Base-by-base conservation (phyloP, 805 yeast species). In the Candida sonorensis region DNA sequence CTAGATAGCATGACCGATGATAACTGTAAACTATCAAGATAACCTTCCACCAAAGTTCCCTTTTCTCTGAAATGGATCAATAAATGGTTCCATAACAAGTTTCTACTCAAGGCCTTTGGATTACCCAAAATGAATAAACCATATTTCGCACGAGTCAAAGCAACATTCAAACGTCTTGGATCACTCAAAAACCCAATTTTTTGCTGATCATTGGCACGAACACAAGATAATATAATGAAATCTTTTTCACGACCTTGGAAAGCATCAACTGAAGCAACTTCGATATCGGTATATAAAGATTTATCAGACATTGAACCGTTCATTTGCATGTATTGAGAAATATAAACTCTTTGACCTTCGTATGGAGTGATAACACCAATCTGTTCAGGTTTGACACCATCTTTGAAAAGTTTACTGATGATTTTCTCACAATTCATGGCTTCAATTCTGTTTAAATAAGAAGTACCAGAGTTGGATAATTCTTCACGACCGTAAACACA, bases 361-460 rank as follows among this genome's bases (percentile, higher is more conserved):
- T 88, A 88, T 0, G 97, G 97, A 5, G 97, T 88, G 35, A 88
- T 79, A 24, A 88, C 81, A 53, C 97, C 97, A 51, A 88, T 88
- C 53, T 85, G 90, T 16, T 67, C 67, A 0, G 95, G 90, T 30
- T 65, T 56, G 10, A 88, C 72, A 13, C 95, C 95, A 41, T 82
- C 87, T 41, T 67, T 71, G 52, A 86, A 81, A 31, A 86, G 63
- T 39, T 70, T 64, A 0, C 90, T 76, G 27, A 88, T 76, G 18
- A 82, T 65, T 51, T 81, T 77, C 53, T 85, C 95, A 48, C 86
- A 82, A 47, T 80, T 83, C 78, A 81, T 76, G 1, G 96, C 95
- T 58, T 88, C 97, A 22, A 83, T 78, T 42, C 95, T 67, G 57
- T 88, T 88, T 45, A 88, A 64, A 48, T 66, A 87, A 7, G 94